Evolutionary conservation across 1,139 yeast species (phyloP).

Genomic region (Suhomyces kunorum): DNA sequence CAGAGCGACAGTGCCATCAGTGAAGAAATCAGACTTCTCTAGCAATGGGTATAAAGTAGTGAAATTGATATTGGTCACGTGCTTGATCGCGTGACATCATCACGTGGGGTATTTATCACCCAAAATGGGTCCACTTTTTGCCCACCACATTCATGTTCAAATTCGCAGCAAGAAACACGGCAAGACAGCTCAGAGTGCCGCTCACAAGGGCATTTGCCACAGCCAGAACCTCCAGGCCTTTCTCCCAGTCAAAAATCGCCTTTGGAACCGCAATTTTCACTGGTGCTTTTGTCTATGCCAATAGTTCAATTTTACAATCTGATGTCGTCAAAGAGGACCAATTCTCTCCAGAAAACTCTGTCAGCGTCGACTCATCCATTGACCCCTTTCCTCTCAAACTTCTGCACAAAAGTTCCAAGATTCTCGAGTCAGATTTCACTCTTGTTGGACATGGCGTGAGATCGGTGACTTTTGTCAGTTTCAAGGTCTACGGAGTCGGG

Average conservation of each 20-base stretch:
- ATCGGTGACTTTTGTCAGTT: slow-evolving; percentile 75
- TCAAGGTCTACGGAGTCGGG: slow-evolving; percentile 87
- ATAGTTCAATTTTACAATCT: neutral
- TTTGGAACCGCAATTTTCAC: slow-evolving; percentile 2
- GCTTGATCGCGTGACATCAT: neutral
- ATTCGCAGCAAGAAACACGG: slow-evolving; percentile 8
- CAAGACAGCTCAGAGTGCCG: slow-evolving; percentile 1
- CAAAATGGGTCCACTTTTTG: neutral
- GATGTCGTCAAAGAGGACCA: slow-evolving; percentile 5
- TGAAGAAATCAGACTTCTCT: slow-evolving; percentile 13
- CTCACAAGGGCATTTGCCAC: slow-evolving; percentile 2
- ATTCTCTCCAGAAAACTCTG: slow-evolving; percentile 17
- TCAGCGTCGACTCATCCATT: slow-evolving; percentile 52
- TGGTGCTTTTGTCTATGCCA: neutral
- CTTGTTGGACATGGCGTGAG: slow-evolving; percentile 81
- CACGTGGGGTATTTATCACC: neutral
- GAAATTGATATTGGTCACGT: neutral
- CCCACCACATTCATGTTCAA: slow-evolving; percentile 12
- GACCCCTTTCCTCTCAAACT: slow-evolving; percentile 51
- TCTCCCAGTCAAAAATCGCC: neutral
- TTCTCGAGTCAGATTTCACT: slow-evolving; percentile 35
- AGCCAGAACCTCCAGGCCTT: neutral
- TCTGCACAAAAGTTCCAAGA: slow-evolving; percentile 20
- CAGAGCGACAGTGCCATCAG: slow-evolving; percentile 32
- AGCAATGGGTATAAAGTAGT: too few relatives aligned